Evolutionary conservation across 495 filamentous ascomycete species (phyloP), one percentile per base, ranked within the genome.

Genomic region (Baudoinia panamericana): DNA sequence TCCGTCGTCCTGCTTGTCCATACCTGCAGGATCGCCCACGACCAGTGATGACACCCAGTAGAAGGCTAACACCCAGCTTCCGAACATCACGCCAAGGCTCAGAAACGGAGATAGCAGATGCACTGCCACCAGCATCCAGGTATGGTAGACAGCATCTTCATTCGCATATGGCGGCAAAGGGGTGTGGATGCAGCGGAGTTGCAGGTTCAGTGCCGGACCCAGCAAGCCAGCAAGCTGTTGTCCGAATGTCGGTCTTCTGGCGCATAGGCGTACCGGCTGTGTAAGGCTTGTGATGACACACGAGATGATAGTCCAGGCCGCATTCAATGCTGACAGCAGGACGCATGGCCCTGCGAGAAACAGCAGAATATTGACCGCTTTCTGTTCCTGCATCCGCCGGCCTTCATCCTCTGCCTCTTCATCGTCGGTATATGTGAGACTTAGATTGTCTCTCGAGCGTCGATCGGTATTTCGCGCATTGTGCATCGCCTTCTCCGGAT

Each of bases 41-140:
- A 79, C 64, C 51, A 65, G 66, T 19, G 74, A 64, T 43, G 72
- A 76, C 39, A 73, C 56, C 76, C 76, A 80, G 59, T 78, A 80
- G 29, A 64, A 66, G 1, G 71, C 76, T 0, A 73, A 67, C 0
- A 67, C 69, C 76, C 75, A 80, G 8, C 68, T 63, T 3, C 65
- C 64, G 12, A 75, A 59, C 2, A 73, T 62, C 8, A 76, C 57
- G 11, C 61, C 66, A 1, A 75, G 48, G 33, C 69, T 68, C 15
- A 75, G 53, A 17, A 79, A 48, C 0, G 75, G 71, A 4, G 72
- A 71, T 15, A 75, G 45, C 0, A 72, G 34, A 21, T 75, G 62
- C 17, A 78, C 61, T 18, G 62, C 33, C 9, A 73, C 57, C 17
- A 75, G 57, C 22, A 61, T 56, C 28, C 58, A 43, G 3, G 50